Evolutionary conservation across 768 basidiomycete species (phyloP).

Genomic region (Hypsizygus marmoreus): DNA sequence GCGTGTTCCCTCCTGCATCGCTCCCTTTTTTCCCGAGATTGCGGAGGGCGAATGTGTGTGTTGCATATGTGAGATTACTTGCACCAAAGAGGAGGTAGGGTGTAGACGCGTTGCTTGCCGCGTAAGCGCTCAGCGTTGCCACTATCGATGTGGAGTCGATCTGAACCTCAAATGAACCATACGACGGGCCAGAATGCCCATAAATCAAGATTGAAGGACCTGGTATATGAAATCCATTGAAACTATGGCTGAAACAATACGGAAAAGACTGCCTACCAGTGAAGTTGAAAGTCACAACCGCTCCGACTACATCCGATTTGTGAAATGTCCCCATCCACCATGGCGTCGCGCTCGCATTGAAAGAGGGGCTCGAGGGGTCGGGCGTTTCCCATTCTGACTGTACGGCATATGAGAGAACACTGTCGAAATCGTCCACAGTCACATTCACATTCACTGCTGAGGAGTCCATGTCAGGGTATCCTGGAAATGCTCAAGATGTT

Average conservation of each 20-base stretch:
- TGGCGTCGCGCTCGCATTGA: conserved; percentile 32
- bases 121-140: conserved; percentile 33
- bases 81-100: conserved; percentile 35
- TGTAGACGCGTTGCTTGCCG: conserved; percentile 30
- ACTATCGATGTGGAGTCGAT: conserved; percentile 35
- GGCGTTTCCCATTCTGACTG: conserved; percentile 45
- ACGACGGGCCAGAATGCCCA: conserved; percentile 41
- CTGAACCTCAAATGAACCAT: conserved; percentile 43
- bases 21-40: conserved; percentile 39
- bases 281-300: conserved; percentile 42
- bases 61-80: conserved; percentile 37
- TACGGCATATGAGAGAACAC: conserved; percentile 40
- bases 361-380: conserved; percentile 44
- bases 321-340: conserved; percentile 50
- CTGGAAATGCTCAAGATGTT: too few relatives aligned
- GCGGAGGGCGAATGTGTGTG: conserved; percentile 39
- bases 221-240: conserved; percentile 11
- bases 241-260: neutral
- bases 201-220: conserved; percentile 47
- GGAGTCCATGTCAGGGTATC: too few relatives aligned
- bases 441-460: conserved; percentile 45
- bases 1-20: conserved; percentile 36
- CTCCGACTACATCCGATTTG: conserved; percentile 35
- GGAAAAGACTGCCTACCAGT: conserved; percentile 32
- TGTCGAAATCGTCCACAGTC: conserved; percentile 52